Evolutionary conservation across 768 basidiomycete species (phyloP).

Genomic region (Suillus bovinus): DNA sequence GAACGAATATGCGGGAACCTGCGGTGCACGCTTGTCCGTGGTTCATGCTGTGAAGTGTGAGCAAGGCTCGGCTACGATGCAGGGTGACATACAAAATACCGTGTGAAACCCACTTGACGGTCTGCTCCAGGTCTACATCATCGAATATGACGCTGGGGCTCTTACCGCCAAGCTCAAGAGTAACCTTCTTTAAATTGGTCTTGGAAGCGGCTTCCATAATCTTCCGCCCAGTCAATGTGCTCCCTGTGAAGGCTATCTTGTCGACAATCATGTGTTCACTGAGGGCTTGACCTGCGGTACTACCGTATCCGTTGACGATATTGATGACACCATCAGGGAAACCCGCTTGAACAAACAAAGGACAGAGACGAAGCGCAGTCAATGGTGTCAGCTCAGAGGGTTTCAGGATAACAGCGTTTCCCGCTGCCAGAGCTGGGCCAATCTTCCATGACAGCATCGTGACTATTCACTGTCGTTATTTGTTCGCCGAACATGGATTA

Average conservation of each 20-base stretch:
- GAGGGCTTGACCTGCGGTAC: slow-evolving; percentile 56
- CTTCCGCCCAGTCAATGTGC: slow-evolving; percentile 60
- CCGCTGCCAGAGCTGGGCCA: slow-evolving; percentile 63
- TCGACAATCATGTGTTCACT: slow-evolving; percentile 55
- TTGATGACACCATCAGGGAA: slow-evolving; percentile 68
- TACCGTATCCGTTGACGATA: slow-evolving; percentile 56
- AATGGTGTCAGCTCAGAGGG: slow-evolving; percentile 68
- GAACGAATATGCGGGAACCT: slow-evolving; percentile 58
- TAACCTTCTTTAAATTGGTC: slow-evolving; percentile 68
- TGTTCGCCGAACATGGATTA: not conserved
- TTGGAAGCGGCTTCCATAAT: slow-evolving; percentile 64
- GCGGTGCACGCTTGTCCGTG: slow-evolving; percentile 53
- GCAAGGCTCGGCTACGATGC: not conserved
- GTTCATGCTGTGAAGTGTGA: slow-evolving; percentile 25
- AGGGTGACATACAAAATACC: slow-evolving; percentile 56
- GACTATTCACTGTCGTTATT: not conserved
- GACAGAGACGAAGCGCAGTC: slow-evolving; percentile 46
- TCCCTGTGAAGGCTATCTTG: slow-evolving; percentile 78
- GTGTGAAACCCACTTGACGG: slow-evolving; percentile 56
- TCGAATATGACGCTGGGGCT: slow-evolving; percentile 62
- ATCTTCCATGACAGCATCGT: slow-evolving; percentile 37
- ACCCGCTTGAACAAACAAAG: slow-evolving; percentile 55
- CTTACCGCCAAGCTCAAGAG: slow-evolving; percentile 78
- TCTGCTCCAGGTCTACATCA: slow-evolving; percentile 58
- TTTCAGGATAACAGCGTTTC: slow-evolving; percentile 62